phyloP scores from a whole-genome alignment of 1,284 basidiomycete species.

The Cryptococcus sp. region DNA sequence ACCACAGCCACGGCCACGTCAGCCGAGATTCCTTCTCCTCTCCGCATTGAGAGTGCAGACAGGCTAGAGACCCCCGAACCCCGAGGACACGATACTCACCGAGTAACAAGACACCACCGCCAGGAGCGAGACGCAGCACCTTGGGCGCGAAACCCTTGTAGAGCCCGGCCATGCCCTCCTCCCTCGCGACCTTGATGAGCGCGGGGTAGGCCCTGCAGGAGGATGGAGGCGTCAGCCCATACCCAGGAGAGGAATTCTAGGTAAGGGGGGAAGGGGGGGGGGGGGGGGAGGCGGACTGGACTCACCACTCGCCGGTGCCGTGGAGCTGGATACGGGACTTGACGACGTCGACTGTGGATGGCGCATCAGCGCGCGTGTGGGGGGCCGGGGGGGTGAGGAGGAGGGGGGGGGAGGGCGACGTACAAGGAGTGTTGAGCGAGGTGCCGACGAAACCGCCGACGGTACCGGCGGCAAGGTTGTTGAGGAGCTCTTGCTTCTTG shows the following conservation, averaged over 20 bases:
- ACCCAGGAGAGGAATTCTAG: too few relatives aligned
- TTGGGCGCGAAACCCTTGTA: constrained; percentile 72
- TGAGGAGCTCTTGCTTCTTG: constrained; percentile 68
- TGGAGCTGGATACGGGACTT: constrained; percentile 87
- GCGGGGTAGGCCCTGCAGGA: constrained; percentile 48
- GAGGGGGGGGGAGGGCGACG: constrained; percentile 12
- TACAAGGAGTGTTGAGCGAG: constrained; percentile 54
- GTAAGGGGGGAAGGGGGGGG: too few relatives aligned
- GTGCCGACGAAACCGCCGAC: constrained; percentile 87
- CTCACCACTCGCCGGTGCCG: constrained; percentile 81
- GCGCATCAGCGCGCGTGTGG: constrained; percentile 1
- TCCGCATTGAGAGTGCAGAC: background rate
- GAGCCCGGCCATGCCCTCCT: constrained; percentile 83
- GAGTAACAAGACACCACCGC: constrained; percentile 88
- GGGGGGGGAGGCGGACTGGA: background rate
- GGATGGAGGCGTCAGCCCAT: background rate
- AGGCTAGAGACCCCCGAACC: too few relatives aligned
- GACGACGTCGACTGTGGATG: constrained; percentile 64
- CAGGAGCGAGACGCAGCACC: constrained; percentile 81
- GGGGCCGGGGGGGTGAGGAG: too few relatives aligned
- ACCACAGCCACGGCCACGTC: background rate
- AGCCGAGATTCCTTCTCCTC: background rate
- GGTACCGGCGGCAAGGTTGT: constrained; percentile 88
- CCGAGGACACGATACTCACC: constrained; percentile 22
- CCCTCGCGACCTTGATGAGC: constrained; percentile 73